Base-by-base conservation (phyloP, 768 basidiomycete genomes). In the Rhodosporidiobolus sp. region DNA sequence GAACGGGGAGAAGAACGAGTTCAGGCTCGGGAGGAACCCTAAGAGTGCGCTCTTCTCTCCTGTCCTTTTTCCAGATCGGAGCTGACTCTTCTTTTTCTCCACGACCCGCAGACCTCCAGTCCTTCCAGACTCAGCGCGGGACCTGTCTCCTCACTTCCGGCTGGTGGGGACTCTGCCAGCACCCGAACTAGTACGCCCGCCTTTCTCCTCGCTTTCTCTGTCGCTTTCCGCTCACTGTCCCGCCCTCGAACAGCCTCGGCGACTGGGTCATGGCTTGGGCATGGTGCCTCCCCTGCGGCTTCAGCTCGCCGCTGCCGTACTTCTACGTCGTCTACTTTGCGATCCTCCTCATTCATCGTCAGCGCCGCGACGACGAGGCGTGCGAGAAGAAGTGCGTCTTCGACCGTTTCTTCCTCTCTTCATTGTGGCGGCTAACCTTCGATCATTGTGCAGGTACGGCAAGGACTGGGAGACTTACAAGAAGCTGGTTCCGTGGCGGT, bases 131-230 rank as follows among this genome's bases (percentile, higher is more conserved):
- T 4, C 86, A 88, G 74, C 86, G 87, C n/a, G 96, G 96, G 20
- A 89, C 91, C 5, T 95, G 92, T 80, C 85, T 99, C 49, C 85
- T 99, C 35, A 95, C 88, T 38, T 91, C 91, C 8, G 96, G 96
- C 12, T 98, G 96, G 96, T 99, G 96, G 96, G 95, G 94, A 14
- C 82, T 86, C 60, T 94, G 90, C 1, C 86, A 91, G 50, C 96
- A 99, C 81, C 96, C 96, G 2, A 94, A 94, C 77, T 94, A 94
- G 81, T 79, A n/a, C 19, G 74, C 92, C 90, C n/a, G 16, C 4
- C 22, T 4, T 8, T 54, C 45, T 30, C 9, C 54, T 5, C 20
- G 14, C n/a, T 14, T 43, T 43, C 38, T 12, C 16, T 22, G 20
- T 20, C 17, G 1, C 38, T 43, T 14, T 7, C 22, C 11, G 24